Evolutionary conservation across 2,329 filamentous ascomycete genomes (phyloP).

Genomic region (Neoarthrinium moseri): DNA sequence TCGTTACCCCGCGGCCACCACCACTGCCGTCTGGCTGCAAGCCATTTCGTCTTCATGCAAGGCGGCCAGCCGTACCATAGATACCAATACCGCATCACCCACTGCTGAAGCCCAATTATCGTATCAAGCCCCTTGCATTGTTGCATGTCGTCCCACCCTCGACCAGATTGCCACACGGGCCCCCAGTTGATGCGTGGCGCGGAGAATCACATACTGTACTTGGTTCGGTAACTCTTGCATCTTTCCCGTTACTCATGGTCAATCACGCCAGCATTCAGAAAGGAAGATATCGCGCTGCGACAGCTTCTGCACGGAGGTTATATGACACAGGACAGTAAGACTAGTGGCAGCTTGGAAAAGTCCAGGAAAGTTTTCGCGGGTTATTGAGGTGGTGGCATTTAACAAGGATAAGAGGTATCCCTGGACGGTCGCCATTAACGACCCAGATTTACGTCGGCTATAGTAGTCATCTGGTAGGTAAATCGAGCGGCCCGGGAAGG

Average conservation of each 20-base stretch:
- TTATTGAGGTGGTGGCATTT: too few relatives aligned
- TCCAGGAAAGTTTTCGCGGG: too few relatives aligned
- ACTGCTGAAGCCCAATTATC: neutral
- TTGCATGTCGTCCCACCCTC: neutral
- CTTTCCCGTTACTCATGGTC: neutral
- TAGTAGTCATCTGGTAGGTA: too few relatives aligned
- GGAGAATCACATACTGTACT: neutral
- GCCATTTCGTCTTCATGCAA: conserved; percentile 1
- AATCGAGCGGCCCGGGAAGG: too few relatives aligned
- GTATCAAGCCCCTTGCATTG: conserved; percentile 6
- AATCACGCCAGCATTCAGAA: too few relatives aligned
- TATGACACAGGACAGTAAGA: too few relatives aligned
- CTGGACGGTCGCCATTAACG: too few relatives aligned
- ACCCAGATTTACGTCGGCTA: too few relatives aligned
- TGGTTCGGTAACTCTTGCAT: neutral
- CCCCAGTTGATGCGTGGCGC: neutral
- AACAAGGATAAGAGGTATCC: too few relatives aligned
- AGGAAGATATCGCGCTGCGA: too few relatives aligned
- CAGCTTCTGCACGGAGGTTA: too few relatives aligned
- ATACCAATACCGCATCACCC: conserved; percentile 4
- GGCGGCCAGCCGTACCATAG: conserved; percentile 1
- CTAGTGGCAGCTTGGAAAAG: too few relatives aligned
- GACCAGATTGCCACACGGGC: neutral
- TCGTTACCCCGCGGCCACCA: conserved; percentile 5
- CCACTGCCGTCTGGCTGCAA: neutral